Conservation (phyloP, 2,329 filamentous ascomycete species). For the Aspergillus luchuensis region DNA sequence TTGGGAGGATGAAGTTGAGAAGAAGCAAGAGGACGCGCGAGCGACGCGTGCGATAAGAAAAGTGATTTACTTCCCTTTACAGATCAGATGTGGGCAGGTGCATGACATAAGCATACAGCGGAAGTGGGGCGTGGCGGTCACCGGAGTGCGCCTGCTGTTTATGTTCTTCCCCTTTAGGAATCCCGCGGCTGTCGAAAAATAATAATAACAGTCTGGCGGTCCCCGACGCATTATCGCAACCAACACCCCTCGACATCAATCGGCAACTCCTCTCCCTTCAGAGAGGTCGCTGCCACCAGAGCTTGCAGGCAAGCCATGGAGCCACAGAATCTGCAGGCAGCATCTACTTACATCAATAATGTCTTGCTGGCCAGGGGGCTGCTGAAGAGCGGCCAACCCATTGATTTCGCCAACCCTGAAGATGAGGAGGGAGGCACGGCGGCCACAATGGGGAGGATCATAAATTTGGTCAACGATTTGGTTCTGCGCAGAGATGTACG, state of each 20-base stretch:
- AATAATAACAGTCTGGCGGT: conserved; percentile 7
- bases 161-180: conserved; percentile 47
- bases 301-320: conserved; percentile 46
- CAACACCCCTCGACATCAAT: neutral
- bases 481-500: conserved; percentile 85
- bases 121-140: conserved; percentile 19
- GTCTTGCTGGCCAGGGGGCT: conserved; percentile 65
- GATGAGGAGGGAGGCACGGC: conserved; percentile 61
- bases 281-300: conserved; percentile 10
- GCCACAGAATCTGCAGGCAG: conserved; percentile 57
- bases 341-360: conserved; percentile 67
- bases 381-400: conserved; percentile 57
- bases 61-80: neutral
- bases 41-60: conserved; percentile 9
- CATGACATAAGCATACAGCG: conserved; percentile 23
- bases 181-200: conserved; percentile 19
- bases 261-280: conserved; percentile 9
- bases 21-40: neutral
- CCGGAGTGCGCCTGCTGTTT: conserved; percentile 39
- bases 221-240: neutral
- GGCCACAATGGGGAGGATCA: conserved; percentile 79
- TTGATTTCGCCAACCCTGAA: conserved; percentile 79
- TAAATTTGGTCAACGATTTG: conserved; percentile 91
- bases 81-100: neutral
- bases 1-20: neutral